Percentiles rank a stretch among this genome's conserved stretches.
phyloP scores from a whole-genome alignment of 2,329 filamentous ascomycete genomes.

The Aspergillus sp. region DNA sequence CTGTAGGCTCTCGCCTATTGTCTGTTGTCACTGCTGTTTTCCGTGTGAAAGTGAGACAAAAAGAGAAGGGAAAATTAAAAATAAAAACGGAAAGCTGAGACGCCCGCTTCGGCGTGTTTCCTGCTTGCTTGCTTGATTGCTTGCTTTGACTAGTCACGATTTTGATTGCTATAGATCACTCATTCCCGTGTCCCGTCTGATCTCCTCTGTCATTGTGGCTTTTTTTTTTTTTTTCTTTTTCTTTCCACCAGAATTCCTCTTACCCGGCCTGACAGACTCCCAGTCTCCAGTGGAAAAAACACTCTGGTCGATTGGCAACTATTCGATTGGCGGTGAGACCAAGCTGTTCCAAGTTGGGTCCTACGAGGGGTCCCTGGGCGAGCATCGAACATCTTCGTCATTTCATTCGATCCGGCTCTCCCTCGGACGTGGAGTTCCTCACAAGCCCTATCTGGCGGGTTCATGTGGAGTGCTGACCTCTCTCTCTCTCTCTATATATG shows the following conservation, averaged over 20 bases:
- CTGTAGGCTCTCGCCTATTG: no score
- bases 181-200: constrained; percentile 3
- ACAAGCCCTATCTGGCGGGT: not conserved
- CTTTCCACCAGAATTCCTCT: not conserved
- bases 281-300: not conserved
- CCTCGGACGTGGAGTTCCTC: not conserved
- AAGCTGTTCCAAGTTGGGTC: constrained; percentile 1
- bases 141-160: not conserved
- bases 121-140: constrained; percentile 1
- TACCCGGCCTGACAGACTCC: not conserved
- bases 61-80: not conserved
- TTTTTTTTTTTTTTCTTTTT: not conserved
- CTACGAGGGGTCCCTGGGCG: not conserved
- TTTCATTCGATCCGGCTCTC: not conserved
- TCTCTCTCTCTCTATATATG: not conserved
- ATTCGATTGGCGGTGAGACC: constrained; percentile 6
- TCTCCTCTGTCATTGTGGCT: constrained; percentile 6
- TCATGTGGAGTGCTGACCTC: not conserved
- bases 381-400: not conserved
- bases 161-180: constrained; percentile 1
- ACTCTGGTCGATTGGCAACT: not conserved
- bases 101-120: constrained; percentile 7
- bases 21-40: not conserved
- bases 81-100: not conserved
- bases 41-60: not conserved